Evolutionary conservation across 1,139 yeast genomes (phyloP), one percentile per base, ranked within the genome.

Genomic region (Suhomyces wounanorum): DNA sequence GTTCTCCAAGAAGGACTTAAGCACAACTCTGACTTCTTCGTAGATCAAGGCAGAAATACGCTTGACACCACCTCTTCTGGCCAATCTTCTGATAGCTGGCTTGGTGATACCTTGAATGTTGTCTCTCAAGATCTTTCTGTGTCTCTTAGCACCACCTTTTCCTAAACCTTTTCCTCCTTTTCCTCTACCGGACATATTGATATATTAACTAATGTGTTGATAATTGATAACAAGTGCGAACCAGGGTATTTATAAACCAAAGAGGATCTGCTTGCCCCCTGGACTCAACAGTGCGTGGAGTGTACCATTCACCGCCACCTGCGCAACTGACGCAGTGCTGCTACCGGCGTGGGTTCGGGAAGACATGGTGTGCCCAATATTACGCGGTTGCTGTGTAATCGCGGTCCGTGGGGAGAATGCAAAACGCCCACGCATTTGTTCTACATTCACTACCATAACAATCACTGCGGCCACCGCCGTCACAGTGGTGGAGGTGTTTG

Each of bases 51-150:
- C 98, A 61, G 98, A 92, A 69, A 94, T 94, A 88, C 98, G 97
- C 87, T 94, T 94, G 72, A 94, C 99, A 89, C 99, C 99, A 82
- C 99, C 99, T 89, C 99, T 91, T 87, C 99, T 92, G 56, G 99
- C 99, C 70, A 94, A 87, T 89, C 99, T 92, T 83, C 99, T 91
- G 75, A 94, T 94, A 70, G 99, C 99, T 74, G 99, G 99, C 85
- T 94, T 94, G 61, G 99, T 94, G 73, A 94, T 92, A 83, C 99
- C 99, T 82, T 92, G 98, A 65, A 94, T 92, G 92, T 94, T 94
- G 78, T 94, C 99, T 84, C 98, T 91, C 67, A 92, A 84, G 79
- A 94, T 90, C 89, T 92, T 92, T 87, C 98, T 89, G 91, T 94
- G 99, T 82, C 98, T 94, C 87, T 94, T 94, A 69, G 99, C 98